A percentile compares a stretch with the other conserved stretches of the same genome.
These are phyloP conservation scores for Flaveria sonorensis DNA, from an alignment of 129 eudicot genomes.

Conservation along the genomic window DNA sequence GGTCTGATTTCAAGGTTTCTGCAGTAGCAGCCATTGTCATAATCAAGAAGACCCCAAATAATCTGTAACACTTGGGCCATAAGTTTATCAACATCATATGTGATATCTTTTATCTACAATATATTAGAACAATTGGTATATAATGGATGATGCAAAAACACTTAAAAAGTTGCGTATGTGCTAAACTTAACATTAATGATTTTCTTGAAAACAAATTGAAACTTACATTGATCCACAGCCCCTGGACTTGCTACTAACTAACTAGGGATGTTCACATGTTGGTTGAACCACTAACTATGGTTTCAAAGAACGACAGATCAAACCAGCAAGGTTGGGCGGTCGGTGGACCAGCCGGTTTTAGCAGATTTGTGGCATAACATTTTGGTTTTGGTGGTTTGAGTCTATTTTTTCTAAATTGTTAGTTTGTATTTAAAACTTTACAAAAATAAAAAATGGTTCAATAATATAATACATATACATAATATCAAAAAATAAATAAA, in stretches of 20 bases:
- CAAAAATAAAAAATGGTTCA: background rate
- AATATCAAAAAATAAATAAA: too few species aligned
- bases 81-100: background rate
- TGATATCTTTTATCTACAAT: background rate
- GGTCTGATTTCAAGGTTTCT: slow-evolving; percentile 29
- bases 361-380: background rate
- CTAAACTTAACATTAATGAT: background rate
- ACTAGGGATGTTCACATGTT: background rate
- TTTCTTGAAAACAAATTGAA: slow-evolving; percentile 10
- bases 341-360: background rate
- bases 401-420: background rate
- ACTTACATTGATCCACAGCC: background rate
- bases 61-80: slow-evolving; percentile 1
- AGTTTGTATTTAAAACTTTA: background rate
- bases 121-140: background rate
- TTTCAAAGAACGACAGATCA: background rate
- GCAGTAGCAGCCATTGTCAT: slow-evolving; percentile 46
- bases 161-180: background rate
- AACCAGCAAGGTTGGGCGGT: background rate
- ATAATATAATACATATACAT: too few species aligned
- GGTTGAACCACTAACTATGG: background rate
- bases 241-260: background rate
- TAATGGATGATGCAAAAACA: background rate
- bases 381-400: background rate
- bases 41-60: slow-evolving; percentile 13